Percentiles rank a stretch among this genome's conserved stretches.
phyloP scores from a whole-genome alignment of 225 moss, liverwort and hornwort genomes.

The Sphagnum contortum region DNA sequence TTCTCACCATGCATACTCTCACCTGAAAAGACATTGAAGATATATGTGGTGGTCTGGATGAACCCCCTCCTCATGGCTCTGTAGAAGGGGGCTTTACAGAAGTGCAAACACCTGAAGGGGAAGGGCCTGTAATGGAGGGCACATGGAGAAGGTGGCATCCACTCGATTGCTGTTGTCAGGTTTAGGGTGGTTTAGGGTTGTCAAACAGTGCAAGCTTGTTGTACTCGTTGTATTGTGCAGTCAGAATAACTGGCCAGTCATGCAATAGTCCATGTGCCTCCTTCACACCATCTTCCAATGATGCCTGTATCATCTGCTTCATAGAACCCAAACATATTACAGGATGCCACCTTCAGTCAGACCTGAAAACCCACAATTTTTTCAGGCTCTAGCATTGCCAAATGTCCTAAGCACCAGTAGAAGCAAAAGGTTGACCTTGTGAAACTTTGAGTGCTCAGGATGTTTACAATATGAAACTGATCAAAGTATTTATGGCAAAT shows the following conservation, averaged over 20 bases:
- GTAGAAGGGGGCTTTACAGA: conserved; percentile 47
- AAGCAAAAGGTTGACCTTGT: no score
- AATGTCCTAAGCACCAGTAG: no score
- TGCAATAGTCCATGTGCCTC: conserved; percentile 84
- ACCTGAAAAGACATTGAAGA: conserved; percentile 97
- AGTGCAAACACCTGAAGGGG: conserved; percentile 95
- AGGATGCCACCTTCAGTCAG: no score
- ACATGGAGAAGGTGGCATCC: conserved; percentile 84
- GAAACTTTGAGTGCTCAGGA: no score
- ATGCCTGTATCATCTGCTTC: conserved; percentile 84
- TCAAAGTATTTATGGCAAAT: no score
- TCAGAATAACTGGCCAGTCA: conserved; percentile 97
- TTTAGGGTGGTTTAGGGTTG: no score
- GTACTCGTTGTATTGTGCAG: conserved; percentile 92
- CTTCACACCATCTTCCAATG: conserved; percentile 89
- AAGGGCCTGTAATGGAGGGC: conserved; percentile 73
- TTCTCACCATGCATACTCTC: background rate
- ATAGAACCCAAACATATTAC: no score
- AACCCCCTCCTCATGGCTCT: conserved; percentile 93
- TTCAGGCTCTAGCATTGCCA: no score
- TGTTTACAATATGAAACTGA: no score
- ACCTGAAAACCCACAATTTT: no score
- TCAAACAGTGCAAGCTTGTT: conserved; percentile 79
- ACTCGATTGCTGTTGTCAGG: conserved; percentile 52
- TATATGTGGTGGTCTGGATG: conserved; percentile 95